Percentiles rank a stretch among this genome's conserved stretches.
phyloP scores from a whole-genome alignment of 179 eudicot species.

The Silene noctiflora region DNA sequence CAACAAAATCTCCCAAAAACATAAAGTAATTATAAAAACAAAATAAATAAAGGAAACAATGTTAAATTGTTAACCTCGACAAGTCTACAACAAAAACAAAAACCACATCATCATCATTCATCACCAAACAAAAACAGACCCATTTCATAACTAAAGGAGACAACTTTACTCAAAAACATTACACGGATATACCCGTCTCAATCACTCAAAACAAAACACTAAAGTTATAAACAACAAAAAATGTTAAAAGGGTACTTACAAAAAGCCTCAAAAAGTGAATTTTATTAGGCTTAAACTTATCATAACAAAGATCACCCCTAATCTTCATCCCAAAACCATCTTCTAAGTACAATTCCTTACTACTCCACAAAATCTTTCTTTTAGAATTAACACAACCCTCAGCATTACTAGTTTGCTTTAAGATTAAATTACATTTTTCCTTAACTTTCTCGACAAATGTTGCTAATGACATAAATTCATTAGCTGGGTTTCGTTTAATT shows the following conservation, averaged over 20 bases:
- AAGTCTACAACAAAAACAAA: background rate
- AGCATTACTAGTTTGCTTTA: conserved; percentile 12
- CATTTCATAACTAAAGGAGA: conserved; percentile 5
- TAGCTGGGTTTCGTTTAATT: conserved; percentile 17
- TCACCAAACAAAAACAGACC: background rate
- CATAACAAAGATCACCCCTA: conserved; percentile 11
- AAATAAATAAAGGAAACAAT: too few species aligned
- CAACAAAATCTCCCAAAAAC: background rate
- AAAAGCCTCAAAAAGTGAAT: conserved; percentile 36
- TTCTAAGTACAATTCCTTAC: conserved; percentile 34
- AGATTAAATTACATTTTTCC: conserved; percentile 20
- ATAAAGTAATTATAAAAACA: background rate
- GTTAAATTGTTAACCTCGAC: too few species aligned
- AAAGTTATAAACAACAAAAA: background rate
- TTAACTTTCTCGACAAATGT: conserved; percentile 25
- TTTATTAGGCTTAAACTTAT: conserved; percentile 31
- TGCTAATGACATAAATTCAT: conserved; percentile 24
- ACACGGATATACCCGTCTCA: background rate
- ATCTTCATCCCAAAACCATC: conserved; percentile 34
- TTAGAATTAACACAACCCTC: background rate
- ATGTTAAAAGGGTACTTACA: conserved; percentile 30
- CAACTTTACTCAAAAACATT: conserved; percentile 10
- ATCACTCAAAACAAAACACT: background rate
- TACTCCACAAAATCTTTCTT: conserved; percentile 39
- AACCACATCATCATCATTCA: background rate